phyloP scores from a whole-genome alignment of 1,284 basidiomycete species.

The Somion occarium region DNA sequence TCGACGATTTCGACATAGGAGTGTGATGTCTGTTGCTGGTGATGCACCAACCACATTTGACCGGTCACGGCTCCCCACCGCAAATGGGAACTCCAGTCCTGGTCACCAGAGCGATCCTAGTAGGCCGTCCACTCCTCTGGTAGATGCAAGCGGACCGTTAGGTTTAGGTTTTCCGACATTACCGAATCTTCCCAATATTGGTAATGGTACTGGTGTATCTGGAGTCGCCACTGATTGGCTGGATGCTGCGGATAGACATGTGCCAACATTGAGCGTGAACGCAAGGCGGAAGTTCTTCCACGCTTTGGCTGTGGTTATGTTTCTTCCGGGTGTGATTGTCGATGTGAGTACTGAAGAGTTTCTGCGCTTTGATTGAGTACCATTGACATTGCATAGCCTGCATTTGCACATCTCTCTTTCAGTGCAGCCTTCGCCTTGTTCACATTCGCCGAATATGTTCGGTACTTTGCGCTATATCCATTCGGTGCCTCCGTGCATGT shows the following conservation, averaged over 20 bases:
- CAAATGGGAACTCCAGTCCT: constrained; percentile 2
- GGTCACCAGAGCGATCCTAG: constrained; percentile 22
- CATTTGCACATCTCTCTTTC: constrained; percentile 93
- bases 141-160: constrained; percentile 24
- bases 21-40: constrained; percentile 15
- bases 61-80: neutral
- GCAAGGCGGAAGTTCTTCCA: constrained; percentile 98
- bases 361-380: constrained; percentile 12
- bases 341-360: constrained; percentile 65
- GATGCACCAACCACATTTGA: constrained; percentile 12
- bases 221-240: constrained; percentile 77
- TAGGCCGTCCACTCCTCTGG: constrained; percentile 18
- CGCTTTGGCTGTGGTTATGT: constrained; percentile 92
- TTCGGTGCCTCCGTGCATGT: constrained; percentile 92
- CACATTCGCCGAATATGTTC: constrained; percentile 93
- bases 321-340: constrained; percentile 87
- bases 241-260: constrained; percentile 82
- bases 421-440: constrained; percentile 91
- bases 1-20: constrained; percentile 54
- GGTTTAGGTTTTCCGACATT: constrained; percentile 49
- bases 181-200: constrained; percentile 45
- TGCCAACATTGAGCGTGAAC: constrained; percentile 89
- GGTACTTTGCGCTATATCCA: constrained; percentile 98
- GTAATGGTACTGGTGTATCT: constrained; percentile 37
- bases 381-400: constrained; percentile 56